phyloP scores from a whole-genome alignment of 2,329 filamentous ascomycete species.

The Penicillium decumbens region DNA sequence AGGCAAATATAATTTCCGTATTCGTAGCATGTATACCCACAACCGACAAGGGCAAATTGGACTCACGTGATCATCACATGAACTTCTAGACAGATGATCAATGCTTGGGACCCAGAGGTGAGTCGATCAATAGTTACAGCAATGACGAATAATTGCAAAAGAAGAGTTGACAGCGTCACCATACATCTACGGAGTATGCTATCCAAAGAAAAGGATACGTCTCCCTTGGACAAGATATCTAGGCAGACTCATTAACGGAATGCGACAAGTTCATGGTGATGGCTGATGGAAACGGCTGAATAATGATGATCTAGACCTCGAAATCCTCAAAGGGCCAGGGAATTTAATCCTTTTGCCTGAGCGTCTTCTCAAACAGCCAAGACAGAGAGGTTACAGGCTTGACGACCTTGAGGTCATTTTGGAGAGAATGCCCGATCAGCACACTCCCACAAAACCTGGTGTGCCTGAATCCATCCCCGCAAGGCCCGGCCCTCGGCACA shows the following conservation, averaged over 20 bases:
- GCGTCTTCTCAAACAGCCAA: neutral
- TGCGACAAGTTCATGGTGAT: neutral
- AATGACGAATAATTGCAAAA: neutral
- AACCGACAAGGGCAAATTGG: too few species aligned
- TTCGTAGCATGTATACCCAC: too few species aligned
- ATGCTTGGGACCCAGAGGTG: too few species aligned
- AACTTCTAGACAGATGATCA: too few species aligned
- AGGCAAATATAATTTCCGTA: too few species aligned
- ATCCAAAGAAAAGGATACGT: neutral
- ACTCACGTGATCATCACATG: too few species aligned
- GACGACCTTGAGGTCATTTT: constrained; percentile 42
- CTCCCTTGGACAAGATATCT: neutral
- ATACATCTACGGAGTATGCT: neutral
- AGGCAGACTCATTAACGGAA: neutral
- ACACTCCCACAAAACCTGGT: constrained; percentile 43
- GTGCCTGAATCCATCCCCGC: constrained; percentile 43
- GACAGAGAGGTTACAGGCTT: neutral
- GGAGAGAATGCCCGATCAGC: constrained; percentile 47
- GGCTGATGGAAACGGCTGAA: neutral
- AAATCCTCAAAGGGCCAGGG: neutral
- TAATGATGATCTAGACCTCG: neutral
- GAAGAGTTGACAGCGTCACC: too few species aligned
- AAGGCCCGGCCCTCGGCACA: constrained; percentile 31
- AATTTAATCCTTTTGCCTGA: neutral
- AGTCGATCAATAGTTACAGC: neutral